A percentile compares a stretch with the other conserved stretches of the same genome.
phyloP scores from a whole-genome alignment of 345 rosid species.

The Laguncularia racemosa region DNA sequence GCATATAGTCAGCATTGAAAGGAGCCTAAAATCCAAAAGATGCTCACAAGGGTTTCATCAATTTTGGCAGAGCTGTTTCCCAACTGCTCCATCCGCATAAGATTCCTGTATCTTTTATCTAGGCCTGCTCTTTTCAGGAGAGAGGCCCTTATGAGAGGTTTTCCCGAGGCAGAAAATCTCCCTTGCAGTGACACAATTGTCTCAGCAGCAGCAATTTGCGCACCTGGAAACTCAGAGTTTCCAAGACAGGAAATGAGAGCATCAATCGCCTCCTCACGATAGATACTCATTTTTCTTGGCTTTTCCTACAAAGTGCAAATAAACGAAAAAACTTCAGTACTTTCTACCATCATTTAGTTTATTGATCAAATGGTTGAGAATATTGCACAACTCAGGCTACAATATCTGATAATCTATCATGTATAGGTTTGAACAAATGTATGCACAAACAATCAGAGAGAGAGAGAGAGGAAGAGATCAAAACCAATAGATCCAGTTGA shows the following conservation, averaged over 20 bases:
- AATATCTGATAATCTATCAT: too few relatives aligned
- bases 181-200: constrained; percentile 49
- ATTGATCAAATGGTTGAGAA: too few relatives aligned
- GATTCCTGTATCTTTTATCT: constrained; percentile 30
- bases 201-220: constrained; percentile 54
- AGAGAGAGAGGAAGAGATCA: constrained; percentile 13
- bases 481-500: constrained; percentile 69
- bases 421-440: too few relatives aligned
- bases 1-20: background rate
- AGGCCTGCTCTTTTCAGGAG: constrained; percentile 58
- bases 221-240: constrained; percentile 37
- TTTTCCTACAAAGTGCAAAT: constrained; percentile 35
- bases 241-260: constrained; percentile 49
- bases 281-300: constrained; percentile 72
- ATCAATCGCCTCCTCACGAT: constrained; percentile 71
- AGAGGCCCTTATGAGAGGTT: constrained; percentile 38
- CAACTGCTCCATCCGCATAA: constrained; percentile 35
- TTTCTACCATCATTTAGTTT: too few relatives aligned
- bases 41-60: constrained; percentile 42
- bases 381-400: too few relatives aligned
- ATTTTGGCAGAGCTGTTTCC: constrained; percentile 24
- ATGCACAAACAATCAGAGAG: too few relatives aligned
- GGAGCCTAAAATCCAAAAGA: background rate
- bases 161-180: constrained; percentile 52
- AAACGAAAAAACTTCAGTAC: background rate